Evolutionary conservation across 495 filamentous ascomycete genomes (phyloP).

Genomic region (Talaromyces nanjingensis): DNA sequence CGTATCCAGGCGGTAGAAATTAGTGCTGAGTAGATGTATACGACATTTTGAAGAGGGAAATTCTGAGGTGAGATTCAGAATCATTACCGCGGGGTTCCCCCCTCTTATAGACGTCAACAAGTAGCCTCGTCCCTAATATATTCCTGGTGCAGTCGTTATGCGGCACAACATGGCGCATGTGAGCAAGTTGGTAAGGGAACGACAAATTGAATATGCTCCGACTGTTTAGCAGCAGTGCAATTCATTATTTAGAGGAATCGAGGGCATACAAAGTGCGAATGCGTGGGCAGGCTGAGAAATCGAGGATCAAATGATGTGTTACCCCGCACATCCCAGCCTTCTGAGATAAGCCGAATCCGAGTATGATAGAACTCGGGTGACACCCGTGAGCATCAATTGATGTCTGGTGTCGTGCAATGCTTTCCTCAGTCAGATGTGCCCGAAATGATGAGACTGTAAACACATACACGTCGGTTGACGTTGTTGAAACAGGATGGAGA

Average conservation of each 20-base stretch:
- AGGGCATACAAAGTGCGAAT: background rate
- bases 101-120: background rate
- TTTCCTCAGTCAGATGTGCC: background rate
- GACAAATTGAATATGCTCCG: background rate
- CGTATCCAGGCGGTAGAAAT: background rate
- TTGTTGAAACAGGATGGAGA: background rate
- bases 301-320: background rate
- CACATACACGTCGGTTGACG: background rate
- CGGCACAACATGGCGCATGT: background rate
- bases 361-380: background rate
- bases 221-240: background rate
- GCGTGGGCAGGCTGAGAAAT: background rate
- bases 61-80: background rate
- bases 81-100: background rate
- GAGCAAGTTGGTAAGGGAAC: background rate
- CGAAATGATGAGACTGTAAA: background rate
- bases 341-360: background rate
- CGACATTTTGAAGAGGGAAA: background rate
- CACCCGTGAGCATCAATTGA: background rate
- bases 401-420: background rate
- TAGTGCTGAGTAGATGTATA: background rate
- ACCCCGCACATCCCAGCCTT: background rate
- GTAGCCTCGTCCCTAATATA: background rate
- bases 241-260: background rate
- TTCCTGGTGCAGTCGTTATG: background rate